Base-by-base conservation (phyloP, 2,329 filamentous ascomycete species). In the Penicillium sp. region DNA sequence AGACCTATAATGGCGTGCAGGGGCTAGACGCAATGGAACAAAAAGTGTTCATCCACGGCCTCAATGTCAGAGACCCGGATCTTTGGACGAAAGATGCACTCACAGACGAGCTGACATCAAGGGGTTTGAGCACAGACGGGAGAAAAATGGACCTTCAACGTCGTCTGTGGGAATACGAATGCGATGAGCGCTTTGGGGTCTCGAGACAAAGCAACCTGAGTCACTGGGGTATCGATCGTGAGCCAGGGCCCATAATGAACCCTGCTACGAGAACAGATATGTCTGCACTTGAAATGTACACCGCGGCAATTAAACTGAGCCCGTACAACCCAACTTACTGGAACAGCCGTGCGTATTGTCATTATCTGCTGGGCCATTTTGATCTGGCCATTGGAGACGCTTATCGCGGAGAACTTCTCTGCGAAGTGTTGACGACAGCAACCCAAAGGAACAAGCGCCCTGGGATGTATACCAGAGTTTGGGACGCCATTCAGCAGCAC, bases 261-360 rank as follows among this genome's bases (percentile, higher is more conserved):
- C 64, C 71, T 3, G 53, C 49, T 23, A 51, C 21, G 2, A 61
- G 43, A 45, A 19, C 34, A 10, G 23, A 49, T 16, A 58, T 61
- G 48, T 53, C 55, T 27, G 55, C 60, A 3, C 58, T 74, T 10
- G 70, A 75, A 29, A 70, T 75, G 65, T 75, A 75, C 55, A 75
- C 73, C 1, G 69, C 67, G 53, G 72, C 71, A 19, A 69, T 75
- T 38, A 53, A 64, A 9, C 52, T 71, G 19, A 73, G 66, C 44
- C 73, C 73, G 1, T 75, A 75, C 53, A 75, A 75, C 43, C 72
- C 73, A 9, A 53, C 71, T 4, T 75, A 75, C 60, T 75, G 73
- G 73, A 57, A 69, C 9, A 71, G 70, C 39, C 65, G 73, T 10
- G 71, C 71, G 13, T 75, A 71, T 52, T 68, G 72, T 15, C 66